These are phyloP conservation scores for Phaseolus lunatus DNA, from an alignment of 306 rosid genomes.

Conservation along the genomic window DNA sequence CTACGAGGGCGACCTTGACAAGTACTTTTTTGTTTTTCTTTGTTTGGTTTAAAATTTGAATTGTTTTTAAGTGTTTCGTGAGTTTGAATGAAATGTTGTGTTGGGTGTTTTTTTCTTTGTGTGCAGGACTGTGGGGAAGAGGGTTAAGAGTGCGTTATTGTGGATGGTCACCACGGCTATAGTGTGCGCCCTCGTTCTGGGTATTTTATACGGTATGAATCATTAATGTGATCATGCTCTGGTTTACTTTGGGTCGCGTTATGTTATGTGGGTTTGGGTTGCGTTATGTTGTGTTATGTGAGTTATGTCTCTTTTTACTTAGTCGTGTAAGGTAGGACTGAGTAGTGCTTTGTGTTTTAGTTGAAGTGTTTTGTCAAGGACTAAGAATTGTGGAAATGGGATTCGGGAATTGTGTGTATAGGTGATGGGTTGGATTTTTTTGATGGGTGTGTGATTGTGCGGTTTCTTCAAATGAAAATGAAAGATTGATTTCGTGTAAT, in stretches of 20 bases:
- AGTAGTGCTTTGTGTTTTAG: conserved; percentile 3
- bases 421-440: conserved; percentile 21
- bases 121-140: conserved; percentile 79
- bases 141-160: conserved; percentile 78
- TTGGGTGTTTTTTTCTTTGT: neutral
- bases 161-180: conserved; percentile 88
- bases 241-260: neutral
- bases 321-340: neutral
- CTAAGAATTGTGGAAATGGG: conserved; percentile 12
- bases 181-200: conserved; percentile 81
- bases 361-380: conserved; percentile 25
- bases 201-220: conserved; percentile 81
- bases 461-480: neutral
- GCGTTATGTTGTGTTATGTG: neutral
- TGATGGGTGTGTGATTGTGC: neutral
- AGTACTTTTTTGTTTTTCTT: conserved; percentile 55
- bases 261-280: neutral
- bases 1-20: conserved; percentile 99
- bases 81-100: neutral
- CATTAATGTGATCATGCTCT: neutral
- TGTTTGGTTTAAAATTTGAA: neutral
- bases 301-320: neutral
- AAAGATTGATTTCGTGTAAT: neutral
- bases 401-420: conserved; percentile 5
- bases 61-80: neutral